Evolutionary conservation across 352 stramenopile species (phyloP).

Genomic region (Aphanomyces euteiches): DNA sequence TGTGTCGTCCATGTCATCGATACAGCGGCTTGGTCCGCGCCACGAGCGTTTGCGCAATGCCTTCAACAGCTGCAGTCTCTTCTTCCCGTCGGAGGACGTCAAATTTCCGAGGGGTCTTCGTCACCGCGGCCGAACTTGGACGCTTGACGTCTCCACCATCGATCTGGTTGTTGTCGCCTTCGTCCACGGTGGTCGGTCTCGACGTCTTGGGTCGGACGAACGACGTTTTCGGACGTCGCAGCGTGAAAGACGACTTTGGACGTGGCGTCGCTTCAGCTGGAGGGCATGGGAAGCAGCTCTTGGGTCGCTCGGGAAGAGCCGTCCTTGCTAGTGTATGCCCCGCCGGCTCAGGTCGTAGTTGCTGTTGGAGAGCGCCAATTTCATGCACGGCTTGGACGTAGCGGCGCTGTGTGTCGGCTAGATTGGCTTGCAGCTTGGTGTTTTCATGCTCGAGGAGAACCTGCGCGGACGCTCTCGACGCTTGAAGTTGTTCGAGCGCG

Average conservation of each 20-base stretch:
- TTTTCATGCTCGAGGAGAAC: constrained; percentile 45
- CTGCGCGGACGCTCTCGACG: constrained; percentile 41
- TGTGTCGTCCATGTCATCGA: constrained; percentile 19
- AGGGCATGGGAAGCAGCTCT: constrained; percentile 23
- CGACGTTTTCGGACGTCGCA: neutral
- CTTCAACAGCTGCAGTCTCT: constrained; percentile 15
- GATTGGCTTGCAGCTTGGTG: constrained; percentile 45
- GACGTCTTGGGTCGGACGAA: constrained; percentile 14
- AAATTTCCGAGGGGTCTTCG: constrained; percentile 2
- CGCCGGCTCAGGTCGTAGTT: constrained; percentile 45
- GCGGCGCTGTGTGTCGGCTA: constrained; percentile 26
- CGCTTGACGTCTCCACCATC: neutral
- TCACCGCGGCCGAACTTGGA: neutral
- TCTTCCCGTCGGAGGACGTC: neutral
- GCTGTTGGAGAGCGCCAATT: constrained; percentile 45
- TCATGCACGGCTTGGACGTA: constrained; percentile 46
- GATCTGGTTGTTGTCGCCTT: constrained; percentile 9
- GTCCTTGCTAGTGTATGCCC: constrained; percentile 41
- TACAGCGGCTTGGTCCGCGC: constrained; percentile 19
- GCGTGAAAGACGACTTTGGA: neutral
- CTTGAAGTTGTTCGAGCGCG: constrained; percentile 45
- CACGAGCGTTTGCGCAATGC: constrained; percentile 31
- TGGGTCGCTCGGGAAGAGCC: constrained; percentile 34
- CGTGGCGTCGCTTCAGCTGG: neutral
- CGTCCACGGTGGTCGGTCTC: neutral